Evolutionary conservation across 257 asterid species (phyloP).

Genomic region (Capsicum pubescens): DNA sequence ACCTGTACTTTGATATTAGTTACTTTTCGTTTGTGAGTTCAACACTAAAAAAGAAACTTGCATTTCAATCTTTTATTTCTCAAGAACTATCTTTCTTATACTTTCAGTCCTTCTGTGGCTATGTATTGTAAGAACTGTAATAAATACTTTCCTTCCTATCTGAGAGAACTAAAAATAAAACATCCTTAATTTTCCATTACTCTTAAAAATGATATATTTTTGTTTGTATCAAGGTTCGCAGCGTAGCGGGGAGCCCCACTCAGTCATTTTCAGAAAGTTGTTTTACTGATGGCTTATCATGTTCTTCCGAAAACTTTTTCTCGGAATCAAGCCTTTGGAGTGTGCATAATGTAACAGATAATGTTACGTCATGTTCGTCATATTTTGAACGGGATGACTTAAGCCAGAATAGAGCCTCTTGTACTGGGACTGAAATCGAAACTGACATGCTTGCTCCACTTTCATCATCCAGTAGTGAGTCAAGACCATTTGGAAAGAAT

Average conservation of each 20-base stretch:
- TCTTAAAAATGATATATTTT: slow-evolving; percentile 1
- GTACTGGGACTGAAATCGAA: slow-evolving; percentile 28
- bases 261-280: slow-evolving; percentile 50
- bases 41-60: not conserved
- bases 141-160: not conserved
- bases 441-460: slow-evolving; percentile 32
- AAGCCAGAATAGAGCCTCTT: slow-evolving; percentile 30
- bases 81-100: slow-evolving; percentile 19
- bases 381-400: slow-evolving; percentile 38
- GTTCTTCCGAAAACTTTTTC: slow-evolving; percentile 52
- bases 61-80: not conserved
- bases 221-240: slow-evolving; percentile 45
- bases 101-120: not conserved
- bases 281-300: slow-evolving; percentile 50
- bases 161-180: not conserved
- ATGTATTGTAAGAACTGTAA: not conserved
- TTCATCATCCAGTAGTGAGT: slow-evolving; percentile 27
- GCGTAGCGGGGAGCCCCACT: slow-evolving; percentile 49
- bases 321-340: slow-evolving; percentile 43
- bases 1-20: slow-evolving; percentile 18
- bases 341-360: slow-evolving; percentile 37
- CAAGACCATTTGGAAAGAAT: slow-evolving; percentile 29
- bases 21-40: not conserved
- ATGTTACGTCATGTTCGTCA: slow-evolving; percentile 37
- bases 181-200: not conserved